Base-by-base conservation (phyloP, 2,329 filamentous ascomycete species). In the Penicillium paneum region DNA sequence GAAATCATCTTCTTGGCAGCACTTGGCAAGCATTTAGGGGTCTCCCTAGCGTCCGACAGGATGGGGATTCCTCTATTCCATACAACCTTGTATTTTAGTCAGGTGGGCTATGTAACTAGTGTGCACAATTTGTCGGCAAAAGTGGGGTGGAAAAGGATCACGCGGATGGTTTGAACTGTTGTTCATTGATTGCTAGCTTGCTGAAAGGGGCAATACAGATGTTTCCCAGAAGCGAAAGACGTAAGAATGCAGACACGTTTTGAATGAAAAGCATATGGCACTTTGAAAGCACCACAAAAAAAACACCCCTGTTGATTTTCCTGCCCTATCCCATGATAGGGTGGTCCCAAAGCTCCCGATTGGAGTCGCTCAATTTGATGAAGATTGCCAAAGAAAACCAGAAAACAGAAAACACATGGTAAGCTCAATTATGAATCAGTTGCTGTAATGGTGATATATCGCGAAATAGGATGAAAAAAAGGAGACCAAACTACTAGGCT, bases 21-120 rank as follows among this genome's bases (percentile, higher is more conserved):
- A 53, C 59, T 64, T 64, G 62, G 61, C 62, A 61, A 45, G 49
- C 48, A 64, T 64, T 49, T 34, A 28, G 48, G 56, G 42, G 41
- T 10, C 52, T 55, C 55, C 61, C 62, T 63, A 39, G 58, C 59
- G 49, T 63, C 49, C 39, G 24, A 49, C 32, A 40, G 53, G 41
- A 44, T 49, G 45, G 52, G 34, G 52, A 55, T 52, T 60, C 54
- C 51, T 60, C 32, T 54, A 48, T 52, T 17, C 24, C 21, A 15
- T 19, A 5, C 32, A 52, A 44, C 28, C 41, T 31, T 24, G 29
- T 44, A 3, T n/a, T 34, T 52, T 53, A 50, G 45, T 55, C 52
- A 52, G 34, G 39, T 49, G 47, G 56, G 35, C 46, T 49, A 48
- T 40, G 31, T 40, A 46, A 31, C 21, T 24, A 24, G 21, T 21